These are phyloP conservation scores for Lactifluus piperatus DNA, from an alignment of 768 basidiomycete genomes.

Conservation along the genomic window DNA sequence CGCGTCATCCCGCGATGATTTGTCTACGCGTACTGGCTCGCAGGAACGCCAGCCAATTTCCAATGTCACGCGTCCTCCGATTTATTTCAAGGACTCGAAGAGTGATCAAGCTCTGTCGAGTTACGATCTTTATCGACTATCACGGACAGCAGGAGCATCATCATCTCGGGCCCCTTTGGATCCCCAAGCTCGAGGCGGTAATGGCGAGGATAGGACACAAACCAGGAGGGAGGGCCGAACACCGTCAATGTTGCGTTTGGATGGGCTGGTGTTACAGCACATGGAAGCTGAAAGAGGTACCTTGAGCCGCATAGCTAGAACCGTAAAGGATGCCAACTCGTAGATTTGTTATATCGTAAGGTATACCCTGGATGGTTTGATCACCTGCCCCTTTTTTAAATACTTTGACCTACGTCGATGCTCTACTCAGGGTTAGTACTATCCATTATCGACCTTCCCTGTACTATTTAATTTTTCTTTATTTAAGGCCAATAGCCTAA, in stretches of 20 bases:
- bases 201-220: conserved; percentile 7
- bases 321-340: conserved; percentile 19
- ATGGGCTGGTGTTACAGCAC: conserved; percentile 75
- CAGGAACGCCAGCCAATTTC: conserved; percentile 9
- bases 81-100: conserved; percentile 17
- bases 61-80: conserved; percentile 13
- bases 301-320: conserved; percentile 63
- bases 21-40: conserved; percentile 6
- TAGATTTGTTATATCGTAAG: conserved; percentile 8
- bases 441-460: conserved; percentile 1
- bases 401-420: background rate
- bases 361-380: conserved; percentile 15
- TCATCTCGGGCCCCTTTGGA: conserved; percentile 2
- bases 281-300: conserved; percentile 78
- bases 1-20: background rate
- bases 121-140: conserved; percentile 10
- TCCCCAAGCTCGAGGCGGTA: conserved; percentile 4
- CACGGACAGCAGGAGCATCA: conserved; percentile 10
- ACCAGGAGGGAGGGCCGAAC: conserved; percentile 34
- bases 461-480: conserved; percentile 10
- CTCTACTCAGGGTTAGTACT: conserved; percentile 7
- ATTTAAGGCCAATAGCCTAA: background rate
- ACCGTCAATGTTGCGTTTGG: conserved; percentile 56
- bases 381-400: background rate
- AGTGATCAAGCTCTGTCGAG: conserved; percentile 14